Percentiles rank a stretch among this genome's conserved stretches.
These are phyloP conservation scores for Pleurotus tuber-regium DNA, from an alignment of 768 basidiomycete species.

Conservation along the genomic window DNA sequence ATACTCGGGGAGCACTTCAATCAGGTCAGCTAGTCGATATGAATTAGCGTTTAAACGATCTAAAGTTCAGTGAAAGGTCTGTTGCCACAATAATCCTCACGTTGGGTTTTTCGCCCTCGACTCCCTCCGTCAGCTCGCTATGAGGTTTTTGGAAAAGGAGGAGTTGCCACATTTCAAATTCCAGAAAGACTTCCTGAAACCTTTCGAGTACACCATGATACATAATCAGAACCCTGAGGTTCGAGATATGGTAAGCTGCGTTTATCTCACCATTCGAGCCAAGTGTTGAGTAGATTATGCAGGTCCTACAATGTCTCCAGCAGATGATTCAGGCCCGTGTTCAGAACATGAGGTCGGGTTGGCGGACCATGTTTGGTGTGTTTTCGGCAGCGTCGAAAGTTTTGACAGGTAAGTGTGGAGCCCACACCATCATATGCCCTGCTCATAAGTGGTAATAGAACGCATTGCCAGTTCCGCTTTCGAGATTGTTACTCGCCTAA, in stretches of 20 bases:
- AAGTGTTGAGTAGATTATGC: conserved; percentile 5
- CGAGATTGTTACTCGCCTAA: conserved; percentile 90
- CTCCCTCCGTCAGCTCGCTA: conserved; percentile 92
- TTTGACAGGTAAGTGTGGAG: conserved; percentile 71
- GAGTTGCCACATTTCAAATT: conserved; percentile 98
- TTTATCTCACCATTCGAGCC: not conserved
- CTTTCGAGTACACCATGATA: conserved; percentile 97
- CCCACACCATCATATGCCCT: not conserved
- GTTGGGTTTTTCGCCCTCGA: conserved; percentile 97
- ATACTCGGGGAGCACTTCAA: conserved; percentile 99
- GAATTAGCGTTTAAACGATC: not conserved
- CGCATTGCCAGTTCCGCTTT: conserved; percentile 92
- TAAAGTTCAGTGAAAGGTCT: conserved; percentile 64
- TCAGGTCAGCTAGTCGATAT: conserved; percentile 53
- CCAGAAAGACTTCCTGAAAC: conserved; percentile 98
- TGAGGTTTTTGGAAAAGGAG: conserved; percentile 99
- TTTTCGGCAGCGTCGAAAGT: conserved; percentile 96
- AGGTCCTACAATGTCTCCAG: conserved; percentile 97
- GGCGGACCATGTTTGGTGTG: conserved; percentile 99
- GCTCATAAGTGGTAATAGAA: conserved; percentile 45
- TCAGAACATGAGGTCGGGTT: conserved; percentile 94
- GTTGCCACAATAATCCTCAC: conserved; percentile 96
- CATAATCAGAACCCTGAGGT: conserved; percentile 96
- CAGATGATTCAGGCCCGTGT: conserved; percentile 98
- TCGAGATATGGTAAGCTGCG: conserved; percentile 78